These are phyloP conservation scores for Penicillium ochrochloron DNA, from an alignment of 495 filamentous ascomycete species.

Conservation along the genomic window DNA sequence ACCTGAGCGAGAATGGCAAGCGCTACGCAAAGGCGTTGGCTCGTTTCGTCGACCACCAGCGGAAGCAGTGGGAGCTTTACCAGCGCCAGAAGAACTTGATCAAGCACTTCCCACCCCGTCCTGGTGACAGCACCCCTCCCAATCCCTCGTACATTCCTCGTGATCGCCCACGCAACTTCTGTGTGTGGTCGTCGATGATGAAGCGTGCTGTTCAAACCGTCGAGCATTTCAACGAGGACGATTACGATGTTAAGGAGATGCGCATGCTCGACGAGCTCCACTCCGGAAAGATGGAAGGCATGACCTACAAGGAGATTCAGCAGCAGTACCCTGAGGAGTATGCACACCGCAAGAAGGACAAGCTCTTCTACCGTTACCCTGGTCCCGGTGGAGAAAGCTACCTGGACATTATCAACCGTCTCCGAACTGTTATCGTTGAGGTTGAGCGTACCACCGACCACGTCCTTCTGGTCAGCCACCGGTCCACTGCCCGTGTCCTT, in stretches of 20 bases:
- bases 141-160: slow-evolving; percentile 76
- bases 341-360: slow-evolving; percentile 71
- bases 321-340: slow-evolving; percentile 77
- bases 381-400: slow-evolving; percentile 96
- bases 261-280: slow-evolving; percentile 97
- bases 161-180: slow-evolving; percentile 80
- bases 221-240: slow-evolving; percentile 91
- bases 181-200: slow-evolving; percentile 98
- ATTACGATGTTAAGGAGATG: slow-evolving; percentile 97
- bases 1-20: slow-evolving; percentile 74
- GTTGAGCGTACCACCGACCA: slow-evolving; percentile 97
- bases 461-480: slow-evolving; percentile 86
- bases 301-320: slow-evolving; percentile 91
- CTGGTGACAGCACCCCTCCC: slow-evolving; percentile 90
- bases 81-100: slow-evolving; percentile 73
- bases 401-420: slow-evolving; percentile 92
- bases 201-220: slow-evolving; percentile 83
- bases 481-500: slow-evolving; percentile 86
- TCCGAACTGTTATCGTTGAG: slow-evolving; percentile 95
- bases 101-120: slow-evolving; percentile 76
- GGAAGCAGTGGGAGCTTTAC: slow-evolving; percentile 73
- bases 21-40: slow-evolving; percentile 74
- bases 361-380: slow-evolving; percentile 92
- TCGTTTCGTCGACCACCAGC: slow-evolving; percentile 75
- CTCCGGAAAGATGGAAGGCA: slow-evolving; percentile 87